phyloP scores from a whole-genome alignment of 768 basidiomycete genomes.

The Lactarius hengduanensis region DNA sequence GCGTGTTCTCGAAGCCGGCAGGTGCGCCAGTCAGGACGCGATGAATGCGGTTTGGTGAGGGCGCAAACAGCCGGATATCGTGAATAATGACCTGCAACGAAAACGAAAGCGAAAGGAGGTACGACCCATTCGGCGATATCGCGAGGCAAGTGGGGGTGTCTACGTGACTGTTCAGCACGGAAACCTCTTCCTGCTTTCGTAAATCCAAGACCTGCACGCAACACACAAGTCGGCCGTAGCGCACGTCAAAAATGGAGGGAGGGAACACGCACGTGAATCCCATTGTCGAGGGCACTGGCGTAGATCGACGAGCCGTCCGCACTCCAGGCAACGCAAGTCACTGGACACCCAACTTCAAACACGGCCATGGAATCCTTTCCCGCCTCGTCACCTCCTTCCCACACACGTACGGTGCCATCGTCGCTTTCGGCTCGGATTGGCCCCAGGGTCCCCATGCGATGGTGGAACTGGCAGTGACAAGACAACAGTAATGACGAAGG shows the following conservation, averaged over 20 bases:
- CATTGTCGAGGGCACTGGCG: slow-evolving; percentile 92
- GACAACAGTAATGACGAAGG: too few relatives aligned
- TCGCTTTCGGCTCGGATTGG: too few relatives aligned
- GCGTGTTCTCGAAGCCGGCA: slow-evolving; percentile 88
- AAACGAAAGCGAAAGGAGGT: slow-evolving; percentile 86
- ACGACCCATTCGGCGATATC: slow-evolving; percentile 84
- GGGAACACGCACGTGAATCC: slow-evolving; percentile 74
- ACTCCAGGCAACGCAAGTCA: slow-evolving; percentile 91
- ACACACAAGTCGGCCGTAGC: background rate
- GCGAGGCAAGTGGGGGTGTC: slow-evolving; percentile 95
- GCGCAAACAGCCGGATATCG: slow-evolving; percentile 92
- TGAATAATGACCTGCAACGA: slow-evolving; percentile 89
- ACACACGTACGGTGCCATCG: slow-evolving; percentile 88
- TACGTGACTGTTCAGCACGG: slow-evolving; percentile 76
- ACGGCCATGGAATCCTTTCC: slow-evolving; percentile 71
- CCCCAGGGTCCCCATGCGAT: too few relatives aligned
- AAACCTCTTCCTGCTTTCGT: slow-evolving; percentile 79
- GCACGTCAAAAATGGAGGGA: background rate
- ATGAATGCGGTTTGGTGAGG: slow-evolving; percentile 77
- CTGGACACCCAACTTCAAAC: slow-evolving; percentile 85
- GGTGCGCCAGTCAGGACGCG: slow-evolving; percentile 80
- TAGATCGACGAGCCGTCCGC: slow-evolving; percentile 88
- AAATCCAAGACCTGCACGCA: slow-evolving; percentile 76
- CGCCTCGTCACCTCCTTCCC: slow-evolving; percentile 83
- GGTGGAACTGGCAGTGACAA: too few relatives aligned